These are phyloP conservation scores for Lycium ferocissimum DNA, from an alignment of 257 asterid genomes.

Conservation along the genomic window DNA sequence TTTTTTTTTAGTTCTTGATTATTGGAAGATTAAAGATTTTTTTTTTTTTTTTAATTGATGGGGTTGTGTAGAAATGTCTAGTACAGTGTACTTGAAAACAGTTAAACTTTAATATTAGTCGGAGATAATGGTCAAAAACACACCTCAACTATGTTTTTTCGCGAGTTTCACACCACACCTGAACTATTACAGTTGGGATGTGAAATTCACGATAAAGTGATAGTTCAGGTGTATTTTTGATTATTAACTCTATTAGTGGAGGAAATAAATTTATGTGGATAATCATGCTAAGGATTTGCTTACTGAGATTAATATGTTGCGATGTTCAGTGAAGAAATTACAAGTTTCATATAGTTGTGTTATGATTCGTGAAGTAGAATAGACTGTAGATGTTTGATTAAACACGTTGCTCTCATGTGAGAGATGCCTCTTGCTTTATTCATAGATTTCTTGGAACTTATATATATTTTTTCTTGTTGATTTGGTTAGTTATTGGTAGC, in stretches of 20 bases:
- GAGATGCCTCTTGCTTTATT: background rate
- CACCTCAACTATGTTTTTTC: no score
- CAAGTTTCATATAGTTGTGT: background rate
- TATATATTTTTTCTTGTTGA: background rate
- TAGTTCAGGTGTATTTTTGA: no score
- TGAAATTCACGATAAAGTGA: no score
- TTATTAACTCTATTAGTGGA: no score
- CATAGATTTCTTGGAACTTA: background rate
- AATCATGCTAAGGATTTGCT: background rate
- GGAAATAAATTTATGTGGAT: background rate
- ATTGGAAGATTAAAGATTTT: background rate
- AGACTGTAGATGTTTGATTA: background rate
- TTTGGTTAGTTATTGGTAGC: constrained; percentile 26
- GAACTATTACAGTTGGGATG: no score
- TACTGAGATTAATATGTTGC: background rate
- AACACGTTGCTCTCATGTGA: background rate
- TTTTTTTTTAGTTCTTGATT: background rate
- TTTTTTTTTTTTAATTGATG: background rate
- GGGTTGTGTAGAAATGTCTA: background rate
- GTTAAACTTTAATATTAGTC: background rate
- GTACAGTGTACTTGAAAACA: constrained; percentile 13
- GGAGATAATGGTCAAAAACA: background rate
- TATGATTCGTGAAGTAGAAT: background rate
- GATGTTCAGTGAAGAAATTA: background rate
- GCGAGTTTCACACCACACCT: no score